Evolutionary conservation across 179 eudicot genomes (phyloP).

Genomic region (Silene noctiflora): DNA sequence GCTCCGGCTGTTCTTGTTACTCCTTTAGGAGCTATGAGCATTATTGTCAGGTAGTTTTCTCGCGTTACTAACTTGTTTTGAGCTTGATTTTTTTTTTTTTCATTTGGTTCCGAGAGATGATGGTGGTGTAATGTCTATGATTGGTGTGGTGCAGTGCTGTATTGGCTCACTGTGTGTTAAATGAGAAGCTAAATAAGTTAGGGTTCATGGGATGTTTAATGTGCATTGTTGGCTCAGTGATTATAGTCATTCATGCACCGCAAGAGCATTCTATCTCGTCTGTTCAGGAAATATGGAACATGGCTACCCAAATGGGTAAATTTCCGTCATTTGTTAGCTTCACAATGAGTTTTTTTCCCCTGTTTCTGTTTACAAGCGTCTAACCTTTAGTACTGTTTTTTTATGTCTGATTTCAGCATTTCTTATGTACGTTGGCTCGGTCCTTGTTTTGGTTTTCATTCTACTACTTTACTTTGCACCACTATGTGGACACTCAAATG

Average conservation of each 20-base stretch:
- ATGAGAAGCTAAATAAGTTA: slow-evolving; percentile 49
- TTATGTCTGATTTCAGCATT: slow-evolving; percentile 41
- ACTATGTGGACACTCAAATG: slow-evolving; percentile 53
- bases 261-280: slow-evolving; percentile 55
- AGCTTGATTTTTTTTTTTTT: background rate
- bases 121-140: background rate
- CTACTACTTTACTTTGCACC: slow-evolving; percentile 55
- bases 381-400: background rate
- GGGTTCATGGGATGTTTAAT: slow-evolving; percentile 59
- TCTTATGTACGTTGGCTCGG: slow-evolving; percentile 54
- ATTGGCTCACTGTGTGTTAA: slow-evolving; percentile 57
- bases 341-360: background rate
- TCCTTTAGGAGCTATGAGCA: slow-evolving; percentile 70
- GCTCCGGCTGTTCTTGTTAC: slow-evolving; percentile 81
- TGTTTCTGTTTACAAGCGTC: background rate
- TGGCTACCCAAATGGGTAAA: slow-evolving; percentile 62
- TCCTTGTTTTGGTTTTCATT: slow-evolving; percentile 50
- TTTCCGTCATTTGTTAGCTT: background rate
- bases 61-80: background rate
- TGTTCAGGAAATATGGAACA: slow-evolving; percentile 57
- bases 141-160: slow-evolving; percentile 45
- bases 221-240: slow-evolving; percentile 62
- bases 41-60: slow-evolving; percentile 51
- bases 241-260: slow-evolving; percentile 73
- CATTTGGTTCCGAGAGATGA: background rate